Percentiles rank a stretch among this genome's conserved stretches.
Evolutionary conservation across 202 grass and related monocot species (phyloP).

Genomic region (Brachypodium distachyon): DNA sequence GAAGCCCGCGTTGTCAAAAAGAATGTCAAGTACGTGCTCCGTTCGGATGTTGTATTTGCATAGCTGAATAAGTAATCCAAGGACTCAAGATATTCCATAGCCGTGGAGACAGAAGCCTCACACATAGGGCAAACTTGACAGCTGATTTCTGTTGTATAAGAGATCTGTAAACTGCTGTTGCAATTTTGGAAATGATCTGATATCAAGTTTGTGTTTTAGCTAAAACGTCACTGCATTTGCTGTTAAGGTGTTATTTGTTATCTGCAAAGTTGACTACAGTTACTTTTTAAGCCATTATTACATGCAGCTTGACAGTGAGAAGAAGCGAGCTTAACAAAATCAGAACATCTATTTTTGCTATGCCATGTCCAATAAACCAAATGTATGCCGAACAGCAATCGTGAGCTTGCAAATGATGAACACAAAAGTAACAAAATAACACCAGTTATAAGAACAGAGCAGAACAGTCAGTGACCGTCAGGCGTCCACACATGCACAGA

Average conservation of each 20-base stretch:
- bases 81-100: too few species aligned
- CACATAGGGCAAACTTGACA: not conserved
- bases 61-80: slow-evolving; percentile 10
- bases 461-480: not conserved
- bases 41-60: slow-evolving; percentile 79
- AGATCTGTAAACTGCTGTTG: not conserved
- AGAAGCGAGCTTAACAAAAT: not conserved
- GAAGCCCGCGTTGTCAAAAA: slow-evolving; percentile 77
- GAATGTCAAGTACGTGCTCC: slow-evolving; percentile 74
- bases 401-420: not conserved
- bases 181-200: not conserved
- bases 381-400: not conserved
- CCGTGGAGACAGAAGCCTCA: not conserved
- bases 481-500: not conserved
- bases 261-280: not conserved
- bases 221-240: not conserved
- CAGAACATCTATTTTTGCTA: not conserved
- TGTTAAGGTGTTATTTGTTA: not conserved
- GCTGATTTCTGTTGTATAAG: not conserved
- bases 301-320: too few species aligned
- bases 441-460: too few species aligned
- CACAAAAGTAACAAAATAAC: not conserved
- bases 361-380: not conserved
- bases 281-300: not conserved
- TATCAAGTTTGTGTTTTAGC: not conserved